Percentiles rank a stretch among this genome's conserved stretches.
Conservation (phyloP, 1,284 basidiomycete genomes). For the Boletellus deceptivus region DNA sequence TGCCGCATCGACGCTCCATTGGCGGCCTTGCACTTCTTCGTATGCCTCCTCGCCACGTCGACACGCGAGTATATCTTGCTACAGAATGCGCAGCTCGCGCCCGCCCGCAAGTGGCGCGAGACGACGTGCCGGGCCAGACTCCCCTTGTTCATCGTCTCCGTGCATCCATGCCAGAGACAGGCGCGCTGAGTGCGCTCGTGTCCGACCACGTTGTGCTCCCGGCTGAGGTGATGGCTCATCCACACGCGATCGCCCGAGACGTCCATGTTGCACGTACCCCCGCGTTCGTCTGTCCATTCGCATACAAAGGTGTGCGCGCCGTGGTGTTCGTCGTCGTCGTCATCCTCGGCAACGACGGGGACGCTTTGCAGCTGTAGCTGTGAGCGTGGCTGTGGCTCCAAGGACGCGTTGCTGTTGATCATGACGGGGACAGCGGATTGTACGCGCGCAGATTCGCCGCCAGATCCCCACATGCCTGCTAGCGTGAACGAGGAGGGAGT, state of each 20-base stretch:
- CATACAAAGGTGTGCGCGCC: slow-evolving; percentile 15
- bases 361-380: too few relatives aligned
- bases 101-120: slow-evolving; percentile 24
- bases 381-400: background rate
- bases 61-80: slow-evolving; percentile 28
- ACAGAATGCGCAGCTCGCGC: slow-evolving; percentile 24
- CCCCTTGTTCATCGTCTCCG: slow-evolving; percentile 30
- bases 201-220: slow-evolving; percentile 20
- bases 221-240: slow-evolving; percentile 26
- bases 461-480: slow-evolving; percentile 3
- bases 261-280: slow-evolving; percentile 22
- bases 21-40: slow-evolving; percentile 27
- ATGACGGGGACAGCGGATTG: background rate
- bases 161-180: slow-evolving; percentile 26
- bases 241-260: slow-evolving; percentile 20
- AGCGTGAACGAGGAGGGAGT: background rate
- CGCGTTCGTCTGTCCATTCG: slow-evolving; percentile 26
- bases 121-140: slow-evolving; percentile 27
- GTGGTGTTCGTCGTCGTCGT: slow-evolving; percentile 9
- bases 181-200: slow-evolving; percentile 15
- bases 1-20: slow-evolving; percentile 10
- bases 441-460: background rate
- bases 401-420: background rate
- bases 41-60: slow-evolving; percentile 30
- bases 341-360: too few relatives aligned